Base-by-base conservation (phyloP, 2,329 filamentous ascomycete genomes). In the Pseudofabraea citricarpa region DNA sequence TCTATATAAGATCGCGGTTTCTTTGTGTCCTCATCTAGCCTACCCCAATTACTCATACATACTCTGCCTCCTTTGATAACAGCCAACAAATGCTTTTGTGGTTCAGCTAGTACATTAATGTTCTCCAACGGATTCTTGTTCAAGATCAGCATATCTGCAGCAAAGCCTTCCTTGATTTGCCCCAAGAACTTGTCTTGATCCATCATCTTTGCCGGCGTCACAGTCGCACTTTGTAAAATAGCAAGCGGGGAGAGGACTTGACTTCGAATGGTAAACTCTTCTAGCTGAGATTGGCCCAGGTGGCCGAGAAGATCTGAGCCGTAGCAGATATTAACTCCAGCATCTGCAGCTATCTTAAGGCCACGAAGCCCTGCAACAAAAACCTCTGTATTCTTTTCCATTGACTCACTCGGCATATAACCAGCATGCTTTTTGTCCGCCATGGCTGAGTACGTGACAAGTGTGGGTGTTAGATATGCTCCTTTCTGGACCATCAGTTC, bases 41-140 rank as follows among this genome's bases (percentile, higher is more conserved):
- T n/a, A n/a, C n/a, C n/a, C n/a, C n/a, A n/a, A n/a, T 33, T 33
- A 15, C 55, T 57, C 15, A 35, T 35, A 37, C 33, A 60, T n/a
- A 78, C 63, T 12, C 71, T 62, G 1, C 77, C 76, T 24, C 75
- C 75, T 53, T 79, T 79, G 36, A 80, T 64, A 1, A 79, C 74
- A 3, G 65, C 69, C 32, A 77, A 50, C 7, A 79, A 50, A 45
- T 69, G 62, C 51, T 66, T 63, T 40, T 76, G 69, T 2, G 68
- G 68, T 32, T 63, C 53, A 20, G 50, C 73, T 20, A 81, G 54
- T 3, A 78, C 60, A 0, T 65, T 64, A 15, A 80, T 68, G 52
- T 81, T 69, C n/a, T 78, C 68, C 40, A 81, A 56, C 2, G 77
- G 77, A 51, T 79, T 79, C 31, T 53, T 51, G 29, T 70, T 69